These are phyloP conservation scores for Straminergon stramineum DNA, from an alignment of 225 moss, liverwort and hornwort species.

Conservation along the genomic window DNA sequence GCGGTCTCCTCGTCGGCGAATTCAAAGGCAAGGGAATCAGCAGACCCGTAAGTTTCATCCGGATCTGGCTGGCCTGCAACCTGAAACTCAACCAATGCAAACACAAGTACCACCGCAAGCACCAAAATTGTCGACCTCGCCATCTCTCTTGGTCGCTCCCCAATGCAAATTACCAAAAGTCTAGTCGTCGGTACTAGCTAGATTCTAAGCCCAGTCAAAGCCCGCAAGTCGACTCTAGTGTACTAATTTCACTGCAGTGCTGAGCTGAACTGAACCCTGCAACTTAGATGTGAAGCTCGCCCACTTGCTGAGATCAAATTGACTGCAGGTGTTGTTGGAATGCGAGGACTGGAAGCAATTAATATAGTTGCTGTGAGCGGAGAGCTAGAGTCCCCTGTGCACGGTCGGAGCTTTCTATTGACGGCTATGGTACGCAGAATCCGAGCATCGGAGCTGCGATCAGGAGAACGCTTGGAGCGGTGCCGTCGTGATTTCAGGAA, in stretches of 20 bases:
- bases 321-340: neutral
- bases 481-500: conserved; percentile 1
- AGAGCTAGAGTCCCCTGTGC: neutral
- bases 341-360: neutral
- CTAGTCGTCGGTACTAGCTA: neutral
- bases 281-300: neutral
- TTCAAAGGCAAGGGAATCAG: neutral
- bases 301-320: neutral
- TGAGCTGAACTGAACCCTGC: neutral
- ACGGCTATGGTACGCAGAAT: neutral
- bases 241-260: neutral
- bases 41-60: neutral
- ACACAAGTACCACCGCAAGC: neutral
- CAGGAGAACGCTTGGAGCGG: conserved; percentile 3
- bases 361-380: neutral
- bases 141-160: neutral
- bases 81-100: neutral
- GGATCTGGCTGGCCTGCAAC: neutral
- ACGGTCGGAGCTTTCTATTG: neutral
- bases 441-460: neutral
- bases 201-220: too few species aligned
- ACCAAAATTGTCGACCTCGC: neutral
- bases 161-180: neutral
- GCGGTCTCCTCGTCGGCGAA: neutral
- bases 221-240: neutral